Base-by-base conservation (phyloP, 495 filamentous ascomycete species). In the Lepidopterella palustris region DNA sequence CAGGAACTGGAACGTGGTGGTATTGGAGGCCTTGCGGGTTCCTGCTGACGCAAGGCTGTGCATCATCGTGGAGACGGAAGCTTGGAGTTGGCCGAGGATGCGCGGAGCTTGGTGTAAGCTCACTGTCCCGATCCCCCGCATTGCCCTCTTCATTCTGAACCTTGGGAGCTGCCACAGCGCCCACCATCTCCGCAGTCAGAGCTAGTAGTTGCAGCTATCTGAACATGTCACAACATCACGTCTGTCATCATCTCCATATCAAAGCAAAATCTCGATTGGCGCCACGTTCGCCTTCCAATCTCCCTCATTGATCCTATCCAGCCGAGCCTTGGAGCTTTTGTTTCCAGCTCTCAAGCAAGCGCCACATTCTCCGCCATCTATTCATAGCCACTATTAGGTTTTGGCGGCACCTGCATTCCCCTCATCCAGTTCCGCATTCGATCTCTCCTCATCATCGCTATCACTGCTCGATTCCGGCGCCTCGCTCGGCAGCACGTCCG, bases 401-500 rank as follows among this genome's bases (percentile, higher is more conserved):
- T 18, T 42, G 10, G 13, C 35, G 9, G 18, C 35, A 42, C n/a
- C n/a, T n/a, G 39, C 39, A 11, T n/a, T 42, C 35, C 3, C 35
- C 47, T 25, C 47, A 24, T 15, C n/a, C 8, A 25, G 61, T 20
- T 53, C 67, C 31, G 45, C 56, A 21, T 61, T 28, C 18, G n/a
- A 15, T 6, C 25, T 48, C 24, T 62, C 65, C 13, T 70, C 71
- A 20, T 65, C 64, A 21, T 70, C 68, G 8, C 53, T 61, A 25
- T 58, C 61, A 28, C 51, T 62, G 52, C 57, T 58, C 45, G 57
- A 52, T 1, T 60, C 64, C 45, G 49, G 31, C 10, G 35, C 61
- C 35, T 72, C 69, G 60, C 71, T 71, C 11, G 73, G 73, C 28
- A 75, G 50, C 20, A 61, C 64, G 18, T 62, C 57, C 4, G 73